Evolutionary conservation across 805 yeast species (phyloP).

Genomic region (Blastobotrys peoriensis): DNA sequence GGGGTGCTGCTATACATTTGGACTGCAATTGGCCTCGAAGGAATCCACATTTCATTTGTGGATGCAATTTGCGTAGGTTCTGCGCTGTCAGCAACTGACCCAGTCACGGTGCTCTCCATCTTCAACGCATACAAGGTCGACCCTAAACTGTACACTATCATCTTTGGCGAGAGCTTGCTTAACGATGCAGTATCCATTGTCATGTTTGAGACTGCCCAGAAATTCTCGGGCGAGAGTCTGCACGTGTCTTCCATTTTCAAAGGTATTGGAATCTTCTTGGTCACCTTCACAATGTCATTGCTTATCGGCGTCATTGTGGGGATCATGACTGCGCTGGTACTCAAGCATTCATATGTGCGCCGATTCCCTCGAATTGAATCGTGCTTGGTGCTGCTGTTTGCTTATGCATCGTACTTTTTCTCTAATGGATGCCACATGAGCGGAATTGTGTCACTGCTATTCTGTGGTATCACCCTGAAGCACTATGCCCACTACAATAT

Average conservation of each 20-base stretch:
- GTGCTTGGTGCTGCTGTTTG: slow-evolving; percentile 81
- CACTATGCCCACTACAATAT: slow-evolving; percentile 96
- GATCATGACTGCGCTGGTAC: slow-evolving; percentile 75
- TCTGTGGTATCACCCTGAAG: slow-evolving; percentile 94
- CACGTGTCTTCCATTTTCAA: slow-evolving; percentile 57
- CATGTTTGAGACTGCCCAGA: slow-evolving; percentile 97
- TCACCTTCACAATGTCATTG: slow-evolving; percentile 88
- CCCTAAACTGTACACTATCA: slow-evolving; percentile 93
- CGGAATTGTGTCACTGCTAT: slow-evolving; percentile 89
- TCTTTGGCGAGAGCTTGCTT: slow-evolving; percentile 90
- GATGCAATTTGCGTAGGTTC: slow-evolving; percentile 98
- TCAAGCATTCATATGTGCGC: slow-evolving; percentile 89
- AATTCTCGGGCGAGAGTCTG: slow-evolving; percentile 82
- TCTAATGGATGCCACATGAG: slow-evolving; percentile 99
- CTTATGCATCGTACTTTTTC: slow-evolving; percentile 94
- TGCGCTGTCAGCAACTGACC: slow-evolving; percentile 96
- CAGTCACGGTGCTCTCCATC: slow-evolving; percentile 92
- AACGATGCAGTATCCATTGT: slow-evolving; percentile 98
- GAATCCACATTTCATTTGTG: slow-evolving; percentile 83
- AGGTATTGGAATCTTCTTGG: slow-evolving; percentile 87
- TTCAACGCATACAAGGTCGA: slow-evolving; percentile 97
- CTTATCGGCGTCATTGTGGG: slow-evolving; percentile 87
- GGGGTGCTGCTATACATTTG: slow-evolving; percentile 85
- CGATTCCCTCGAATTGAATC: slow-evolving; percentile 97
- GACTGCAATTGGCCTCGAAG: slow-evolving; percentile 89